These are phyloP conservation scores for Chlorella ohadii DNA, from an alignment of 139 green algal genomes.

Conservation along the genomic window DNA sequence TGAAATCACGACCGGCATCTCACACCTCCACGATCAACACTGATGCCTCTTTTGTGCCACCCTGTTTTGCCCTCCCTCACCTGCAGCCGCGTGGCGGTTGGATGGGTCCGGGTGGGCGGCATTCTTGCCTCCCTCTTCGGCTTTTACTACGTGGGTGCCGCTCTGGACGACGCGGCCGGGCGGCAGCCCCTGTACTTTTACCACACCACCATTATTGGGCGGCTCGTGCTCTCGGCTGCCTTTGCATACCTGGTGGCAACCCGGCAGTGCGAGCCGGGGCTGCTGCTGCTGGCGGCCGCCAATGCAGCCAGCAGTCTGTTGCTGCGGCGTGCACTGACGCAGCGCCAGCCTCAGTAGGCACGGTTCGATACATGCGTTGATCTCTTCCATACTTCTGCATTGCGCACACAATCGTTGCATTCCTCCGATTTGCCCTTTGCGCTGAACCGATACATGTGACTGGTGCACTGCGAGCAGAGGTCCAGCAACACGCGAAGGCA, in stretches of 20 bases:
- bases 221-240: slow-evolving; percentile 11
- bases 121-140: slow-evolving; percentile 42
- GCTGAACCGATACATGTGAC: too few species aligned
- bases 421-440: too few species aligned
- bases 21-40: too few species aligned
- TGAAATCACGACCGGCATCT: too few species aligned
- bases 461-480: too few species aligned
- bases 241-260: slow-evolving; percentile 24
- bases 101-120: slow-evolving; percentile 40
- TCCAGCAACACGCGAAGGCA: too few species aligned
- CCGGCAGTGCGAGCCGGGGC: slow-evolving; percentile 8
- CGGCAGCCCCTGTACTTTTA: slow-evolving; percentile 35
- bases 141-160: slow-evolving; percentile 42
- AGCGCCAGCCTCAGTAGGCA: not conserved
- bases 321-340: not conserved
- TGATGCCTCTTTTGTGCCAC: too few species aligned
- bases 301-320: slow-evolving; percentile 12
- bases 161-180: slow-evolving; percentile 37
- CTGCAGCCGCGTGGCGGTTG: slow-evolving; percentile 4
- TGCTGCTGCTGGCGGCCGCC: slow-evolving; percentile 30
- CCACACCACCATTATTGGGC: slow-evolving; percentile 9
- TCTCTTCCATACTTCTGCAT: too few species aligned
- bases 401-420: too few species aligned
- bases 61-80: too few species aligned
- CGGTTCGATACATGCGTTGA: not conserved